Evolutionary conservation across 140 eudicot species (phyloP).

Genomic region (Anethum foeniculum): DNA sequence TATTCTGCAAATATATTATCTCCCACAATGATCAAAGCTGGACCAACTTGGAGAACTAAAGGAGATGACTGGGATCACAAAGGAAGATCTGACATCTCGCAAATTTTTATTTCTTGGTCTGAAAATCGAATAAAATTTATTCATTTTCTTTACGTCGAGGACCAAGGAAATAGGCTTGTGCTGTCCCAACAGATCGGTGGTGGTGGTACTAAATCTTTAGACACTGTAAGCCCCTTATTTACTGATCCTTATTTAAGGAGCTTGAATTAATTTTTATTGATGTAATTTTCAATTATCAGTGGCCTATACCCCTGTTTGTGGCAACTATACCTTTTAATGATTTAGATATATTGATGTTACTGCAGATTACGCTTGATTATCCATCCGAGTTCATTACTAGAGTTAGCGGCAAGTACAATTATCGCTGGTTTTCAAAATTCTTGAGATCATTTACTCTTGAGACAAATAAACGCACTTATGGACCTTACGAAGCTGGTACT

Average conservation of each 20-base stretch:
- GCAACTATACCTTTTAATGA: too few relatives aligned
- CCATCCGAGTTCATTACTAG: not conserved
- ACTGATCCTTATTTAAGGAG: too few relatives aligned
- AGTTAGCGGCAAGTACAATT: not conserved
- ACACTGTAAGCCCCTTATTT: not conserved
- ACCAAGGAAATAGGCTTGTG: not conserved
- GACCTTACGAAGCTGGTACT: not conserved
- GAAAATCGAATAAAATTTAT: not conserved
- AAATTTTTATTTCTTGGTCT: not conserved
- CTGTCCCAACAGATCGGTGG: not conserved
- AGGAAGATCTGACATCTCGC: not conserved
- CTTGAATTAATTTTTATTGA: too few relatives aligned
- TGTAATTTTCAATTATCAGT: too few relatives aligned
- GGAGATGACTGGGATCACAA: not conserved
- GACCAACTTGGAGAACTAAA: not conserved
- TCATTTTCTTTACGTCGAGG: not conserved
- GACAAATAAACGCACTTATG: not conserved
- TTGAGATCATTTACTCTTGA: not conserved
- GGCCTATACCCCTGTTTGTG: too few relatives aligned
- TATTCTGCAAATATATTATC: not conserved
- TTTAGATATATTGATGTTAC: too few relatives aligned
- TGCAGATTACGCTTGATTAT: not conserved
- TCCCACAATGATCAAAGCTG: not conserved
- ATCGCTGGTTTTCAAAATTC: not conserved
- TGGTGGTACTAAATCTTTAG: not conserved